These are phyloP conservation scores for Xylariales sp. DNA, from an alignment of 2,329 filamentous ascomycete species.

Conservation along the genomic window DNA sequence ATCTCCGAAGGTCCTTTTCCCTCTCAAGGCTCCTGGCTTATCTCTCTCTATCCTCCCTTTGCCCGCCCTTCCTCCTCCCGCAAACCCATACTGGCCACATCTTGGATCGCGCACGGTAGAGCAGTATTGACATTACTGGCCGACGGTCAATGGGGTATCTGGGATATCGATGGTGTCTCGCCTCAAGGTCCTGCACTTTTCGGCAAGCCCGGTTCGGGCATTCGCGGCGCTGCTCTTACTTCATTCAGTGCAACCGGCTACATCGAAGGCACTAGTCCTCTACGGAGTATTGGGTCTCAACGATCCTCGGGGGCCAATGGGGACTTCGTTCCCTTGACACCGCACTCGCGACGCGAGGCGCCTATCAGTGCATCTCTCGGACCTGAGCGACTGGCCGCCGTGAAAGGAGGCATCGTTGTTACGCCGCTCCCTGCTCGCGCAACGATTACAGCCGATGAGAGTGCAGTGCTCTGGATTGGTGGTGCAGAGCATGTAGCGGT, in stretches of 20 bases:
- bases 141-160: slow-evolving; percentile 64
- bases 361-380: slow-evolving; percentile 38
- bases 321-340: slow-evolving; percentile 61
- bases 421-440: slow-evolving; percentile 38
- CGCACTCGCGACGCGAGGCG: slow-evolving; percentile 53
- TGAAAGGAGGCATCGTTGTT: slow-evolving; percentile 50
- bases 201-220: slow-evolving; percentile 45
- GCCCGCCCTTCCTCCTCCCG: slow-evolving; percentile 43
- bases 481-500: slow-evolving; percentile 52
- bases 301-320: slow-evolving; percentile 30
- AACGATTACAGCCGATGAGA: slow-evolving; percentile 46
- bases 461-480: slow-evolving; percentile 52
- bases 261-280: slow-evolving; percentile 54
- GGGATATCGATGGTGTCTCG: slow-evolving; percentile 58
- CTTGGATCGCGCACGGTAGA: slow-evolving; percentile 57
- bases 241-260: slow-evolving; percentile 54
- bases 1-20: slow-evolving; percentile 47
- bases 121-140: slow-evolving; percentile 55
- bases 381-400: slow-evolving; percentile 45
- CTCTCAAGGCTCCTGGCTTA: slow-evolving; percentile 58
- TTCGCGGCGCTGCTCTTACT: slow-evolving; percentile 54
- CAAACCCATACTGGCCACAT: slow-evolving; percentile 58
- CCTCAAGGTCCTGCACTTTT: slow-evolving; percentile 43
- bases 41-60: slow-evolving; percentile 58
- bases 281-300: slow-evolving; percentile 40